Conservation (phyloP, 1,284 basidiomycete genomes). For the Cryptococcus deneoformans region DNA sequence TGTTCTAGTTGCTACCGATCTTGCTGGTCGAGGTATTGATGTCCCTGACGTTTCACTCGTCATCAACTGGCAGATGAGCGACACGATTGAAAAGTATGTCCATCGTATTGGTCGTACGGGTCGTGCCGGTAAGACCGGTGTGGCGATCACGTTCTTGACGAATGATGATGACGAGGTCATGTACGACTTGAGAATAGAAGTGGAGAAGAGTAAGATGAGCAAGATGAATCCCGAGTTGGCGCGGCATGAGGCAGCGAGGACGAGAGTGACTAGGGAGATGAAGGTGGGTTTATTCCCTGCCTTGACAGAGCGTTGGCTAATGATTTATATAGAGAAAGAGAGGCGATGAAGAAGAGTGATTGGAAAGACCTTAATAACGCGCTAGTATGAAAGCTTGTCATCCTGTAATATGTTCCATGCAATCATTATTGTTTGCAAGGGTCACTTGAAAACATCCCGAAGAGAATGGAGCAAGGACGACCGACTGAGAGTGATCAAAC, state of each 20-base stretch:
- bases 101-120: constrained; percentile 90
- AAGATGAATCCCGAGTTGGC: constrained; percentile 83
- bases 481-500: too few relatives aligned
- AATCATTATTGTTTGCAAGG: too few relatives aligned
- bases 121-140: constrained; percentile 91
- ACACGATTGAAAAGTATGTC: constrained; percentile 93
- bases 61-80: constrained; percentile 97
- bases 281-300: constrained; percentile 51
- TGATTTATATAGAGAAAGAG: constrained; percentile 12
- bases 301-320: not conserved
- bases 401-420: too few relatives aligned
- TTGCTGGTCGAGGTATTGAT: constrained; percentile 98
- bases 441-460: too few relatives aligned
- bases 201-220: constrained; percentile 88
- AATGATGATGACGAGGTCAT: constrained; percentile 97
- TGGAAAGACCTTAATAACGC: too few relatives aligned
- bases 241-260: constrained; percentile 84
- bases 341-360: constrained; percentile 14
- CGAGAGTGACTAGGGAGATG: constrained; percentile 85
- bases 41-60: constrained; percentile 83
- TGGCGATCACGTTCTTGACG: constrained; percentile 90
- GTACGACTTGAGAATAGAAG: constrained; percentile 68
- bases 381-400: too few relatives aligned
- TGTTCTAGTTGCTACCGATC: constrained; percentile 92
- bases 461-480: too few relatives aligned